Evolutionary conservation across 2,329 filamentous ascomycete genomes (phyloP), one percentile per base, ranked within the genome.

Genomic region (Xenoacremonium recifei): DNA sequence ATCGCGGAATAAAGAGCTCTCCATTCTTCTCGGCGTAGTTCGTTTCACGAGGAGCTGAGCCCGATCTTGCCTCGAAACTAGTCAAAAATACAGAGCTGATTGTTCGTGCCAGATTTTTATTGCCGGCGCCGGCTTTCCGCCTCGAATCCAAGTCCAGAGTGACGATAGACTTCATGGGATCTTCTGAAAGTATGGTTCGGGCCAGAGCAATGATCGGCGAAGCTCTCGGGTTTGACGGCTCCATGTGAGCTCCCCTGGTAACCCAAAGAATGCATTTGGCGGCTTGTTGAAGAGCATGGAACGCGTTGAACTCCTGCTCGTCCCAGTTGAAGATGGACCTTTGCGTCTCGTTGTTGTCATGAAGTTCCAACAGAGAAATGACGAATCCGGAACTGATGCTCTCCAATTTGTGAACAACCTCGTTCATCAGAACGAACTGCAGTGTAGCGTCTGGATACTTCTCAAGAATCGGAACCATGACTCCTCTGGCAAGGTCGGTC

Each of bases 181-280:
- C 68, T 35, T 79, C 76, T 0, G 75, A 78, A 35, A 71, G 66
- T 7, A 79, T 57, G 0, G 72, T 72, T 16, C 76, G 64, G 1
- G 71, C 65, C 13, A 79, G 54, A 2, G 69, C 73, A n/a, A 72
- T 54, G 16, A 76, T 63, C 0, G 68, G 62, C 2, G 72, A 61
- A 11, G 62, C 58, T 18, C 54, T 52, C 0, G 73, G 71, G 13
- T 60, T 62, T 29, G 21, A 36, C 12, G 55, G 58, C 32, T 47
- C 60, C 60, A 55, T 65, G 21, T 71, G 66, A 2, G 69, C 71
- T 4, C 68, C 69, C 0, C 59, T 57, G 1, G 72, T 72, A 15
- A 76, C 46, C 75, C 76, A 80, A 2, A 80, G 35, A 2, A 79
- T 49, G 3, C 67, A 63, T 13, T 61, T 63, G 1, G 68, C 59